These are phyloP conservation scores for Pulveroboletus sp. DNA, from an alignment of 768 basidiomycete species.

Conservation along the genomic window DNA sequence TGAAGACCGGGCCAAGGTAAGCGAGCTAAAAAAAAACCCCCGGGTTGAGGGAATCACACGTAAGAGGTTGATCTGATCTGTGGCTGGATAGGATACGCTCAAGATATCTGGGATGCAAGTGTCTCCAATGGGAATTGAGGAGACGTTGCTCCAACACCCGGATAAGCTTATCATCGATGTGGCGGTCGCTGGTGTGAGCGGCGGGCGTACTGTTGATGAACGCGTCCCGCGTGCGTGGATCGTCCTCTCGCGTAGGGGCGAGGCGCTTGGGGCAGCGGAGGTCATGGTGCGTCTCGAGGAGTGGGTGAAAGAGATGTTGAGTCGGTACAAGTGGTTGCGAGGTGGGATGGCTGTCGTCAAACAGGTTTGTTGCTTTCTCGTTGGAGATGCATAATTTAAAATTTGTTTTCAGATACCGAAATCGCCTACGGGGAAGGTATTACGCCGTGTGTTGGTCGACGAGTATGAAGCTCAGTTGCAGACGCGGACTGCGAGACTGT, in stretches of 20 bases:
- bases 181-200: slow-evolving; percentile 70
- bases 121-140: slow-evolving; percentile 77
- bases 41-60: too few species aligned
- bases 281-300: slow-evolving; percentile 48
- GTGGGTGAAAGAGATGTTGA: slow-evolving; percentile 63
- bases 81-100: slow-evolving; percentile 65
- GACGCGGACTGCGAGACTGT: not conserved
- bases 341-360: slow-evolving; percentile 68
- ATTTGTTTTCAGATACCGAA: slow-evolving; percentile 58
- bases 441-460: not conserved
- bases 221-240: slow-evolving; percentile 78
- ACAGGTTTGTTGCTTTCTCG: slow-evolving; percentile 47
- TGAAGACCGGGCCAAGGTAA: slow-evolving; percentile 71
- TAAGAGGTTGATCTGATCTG: too few species aligned
- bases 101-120: slow-evolving; percentile 82
- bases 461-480: not conserved
- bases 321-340: slow-evolving; percentile 73
- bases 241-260: slow-evolving; percentile 58
- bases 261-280: slow-evolving; percentile 39
- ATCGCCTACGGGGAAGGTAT: slow-evolving; percentile 47
- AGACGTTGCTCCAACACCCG: slow-evolving; percentile 60
- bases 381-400: not conserved
- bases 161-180: slow-evolving; percentile 62
- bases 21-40: not conserved
- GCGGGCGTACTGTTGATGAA: slow-evolving; percentile 69